Percentiles rank a stretch among this genome's conserved stretches.
Conservation (phyloP, 2,329 filamentous ascomycete species). For the Penicillium vulpinum region DNA sequence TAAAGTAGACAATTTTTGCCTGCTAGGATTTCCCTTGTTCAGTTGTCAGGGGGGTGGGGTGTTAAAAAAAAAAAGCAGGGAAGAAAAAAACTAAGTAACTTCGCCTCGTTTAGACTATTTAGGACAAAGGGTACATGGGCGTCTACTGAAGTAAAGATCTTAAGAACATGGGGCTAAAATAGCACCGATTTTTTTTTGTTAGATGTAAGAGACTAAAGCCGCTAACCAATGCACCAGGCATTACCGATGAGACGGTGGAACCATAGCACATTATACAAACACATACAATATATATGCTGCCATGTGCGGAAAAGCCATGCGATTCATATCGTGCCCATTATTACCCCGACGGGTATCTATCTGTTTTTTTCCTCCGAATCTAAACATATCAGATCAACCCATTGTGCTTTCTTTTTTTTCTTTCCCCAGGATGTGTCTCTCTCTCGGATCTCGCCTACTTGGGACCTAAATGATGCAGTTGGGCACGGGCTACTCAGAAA, state of each 20-base stretch:
- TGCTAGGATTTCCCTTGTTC: conserved; percentile 7
- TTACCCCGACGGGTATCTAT: neutral
- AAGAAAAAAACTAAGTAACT: neutral
- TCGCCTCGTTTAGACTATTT: conserved; percentile 19
- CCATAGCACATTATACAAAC: no score
- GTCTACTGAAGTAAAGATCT: conserved; percentile 3
- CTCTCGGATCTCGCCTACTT: neutral
- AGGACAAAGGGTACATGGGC: neutral
- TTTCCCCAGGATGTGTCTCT: neutral
- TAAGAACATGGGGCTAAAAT: conserved; percentile 16
- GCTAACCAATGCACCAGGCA: conserved; percentile 10
- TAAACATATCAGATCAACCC: neutral
- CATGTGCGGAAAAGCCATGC: conserved; percentile 20
- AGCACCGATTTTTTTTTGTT: conserved; percentile 13
- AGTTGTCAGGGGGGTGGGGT: neutral
- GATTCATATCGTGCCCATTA: conserved; percentile 13
- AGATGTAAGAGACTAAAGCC: conserved; percentile 8
- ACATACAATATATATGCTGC: neutral
- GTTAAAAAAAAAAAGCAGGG: neutral
- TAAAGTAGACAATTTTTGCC: conserved; percentile 5
- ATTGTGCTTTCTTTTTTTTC: neutral
- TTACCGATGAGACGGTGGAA: conserved; percentile 17
- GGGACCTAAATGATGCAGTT: neutral
- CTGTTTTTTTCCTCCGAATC: neutral
- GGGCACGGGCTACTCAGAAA: conserved; percentile 7